A percentile compares a stretch with the other conserved stretches of the same genome.
Evolutionary conservation across 2,329 filamentous ascomycete genomes (phyloP).

Genomic region (Xylariomycetidae sp.): DNA sequence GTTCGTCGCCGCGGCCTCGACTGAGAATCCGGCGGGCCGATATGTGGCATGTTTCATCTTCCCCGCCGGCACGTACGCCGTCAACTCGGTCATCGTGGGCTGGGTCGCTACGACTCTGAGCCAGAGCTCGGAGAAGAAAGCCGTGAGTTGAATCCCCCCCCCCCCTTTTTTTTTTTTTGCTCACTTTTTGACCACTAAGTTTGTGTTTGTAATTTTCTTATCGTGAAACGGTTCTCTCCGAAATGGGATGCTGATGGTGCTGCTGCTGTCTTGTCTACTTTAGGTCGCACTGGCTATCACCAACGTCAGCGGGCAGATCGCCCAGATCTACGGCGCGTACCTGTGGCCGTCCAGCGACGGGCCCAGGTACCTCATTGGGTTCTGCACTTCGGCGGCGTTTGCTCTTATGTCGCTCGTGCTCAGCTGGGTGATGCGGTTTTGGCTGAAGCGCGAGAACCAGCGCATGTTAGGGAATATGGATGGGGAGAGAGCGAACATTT

Average conservation of each 20-base stretch:
- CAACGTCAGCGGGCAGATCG: conserved; percentile 3
- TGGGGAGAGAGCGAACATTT: conserved; percentile 1
- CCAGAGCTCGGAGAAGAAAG: conserved; percentile 45
- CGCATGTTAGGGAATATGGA: not conserved
- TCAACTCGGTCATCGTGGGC: conserved; percentile 41
- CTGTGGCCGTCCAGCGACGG: conserved; percentile 3
- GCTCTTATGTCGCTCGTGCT: conserved; percentile 2
- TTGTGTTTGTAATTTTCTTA: too few relatives aligned
- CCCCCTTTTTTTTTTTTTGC: too few relatives aligned
- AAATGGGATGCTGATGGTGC: not conserved
- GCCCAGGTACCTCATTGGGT: conserved; percentile 4
- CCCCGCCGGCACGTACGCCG: conserved; percentile 36
- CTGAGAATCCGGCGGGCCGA: conserved; percentile 32
- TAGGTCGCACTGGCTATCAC: conserved; percentile 2
- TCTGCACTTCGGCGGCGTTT: conserved; percentile 4
- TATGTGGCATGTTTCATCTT: conserved; percentile 39
- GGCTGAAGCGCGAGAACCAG: conserved; percentile 2
- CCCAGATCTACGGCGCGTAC: conserved; percentile 5
- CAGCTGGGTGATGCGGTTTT: conserved; percentile 3
- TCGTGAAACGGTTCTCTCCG: too few relatives aligned
- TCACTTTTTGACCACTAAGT: too few relatives aligned
- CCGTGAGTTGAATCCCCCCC: conserved; percentile 19
- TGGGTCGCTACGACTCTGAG: conserved; percentile 39
- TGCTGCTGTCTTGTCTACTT: not conserved
- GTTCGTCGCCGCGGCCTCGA: conserved; percentile 33